Evolutionary conservation across 257 asterid genomes (phyloP), one percentile per base, ranked within the genome.

Genomic region (Perilla frutescens): DNA sequence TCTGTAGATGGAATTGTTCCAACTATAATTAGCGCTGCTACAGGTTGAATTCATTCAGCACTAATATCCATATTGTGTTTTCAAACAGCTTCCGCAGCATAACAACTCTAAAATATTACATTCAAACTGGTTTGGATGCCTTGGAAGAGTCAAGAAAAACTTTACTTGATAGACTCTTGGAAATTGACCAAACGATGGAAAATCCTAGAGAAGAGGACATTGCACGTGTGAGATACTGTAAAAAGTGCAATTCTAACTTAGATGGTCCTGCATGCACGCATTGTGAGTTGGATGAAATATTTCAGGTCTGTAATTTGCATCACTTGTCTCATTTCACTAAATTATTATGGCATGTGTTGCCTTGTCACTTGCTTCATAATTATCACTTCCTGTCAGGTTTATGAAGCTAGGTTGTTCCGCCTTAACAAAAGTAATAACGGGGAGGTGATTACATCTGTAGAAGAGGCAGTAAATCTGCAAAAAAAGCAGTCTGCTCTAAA

Each of bases 351-450:
- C 61, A 74, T 53, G 57, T 51, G 20, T 70, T 71, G 26, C 64
- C 51, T n/a, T 66, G 61, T 49, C 34, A 62, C 59, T 44, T 76
- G 47, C 71, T 61, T 80, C 66, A 10, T n/a, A 59, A 45, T 9
- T 51, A 69, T 73, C 20, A 60, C 57, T 65, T 76, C 71, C 76
- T 72, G 66, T 71, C 84, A 91, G 98, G 96, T 76, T 79, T 90
- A 91, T 77, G 99, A 91, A 82, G 99, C 96, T 62, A 86, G 96
- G 76, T 97, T 94, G 70, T 94, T 94, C 73, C 97, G 95, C 62
- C 93, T 84, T 68, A 88, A 84, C 76, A 91, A 86, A 80, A 87
- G 90, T 83, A 87, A 84, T 70, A 76, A 83, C 2, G 88, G 97
- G 14, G 98, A 87, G 68, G 77, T 78, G 72, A 81, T 94, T 74